These are phyloP conservation scores for Exophiala sp. DNA, from an alignment of 2,329 filamentous ascomycete genomes.

Conservation along the genomic window DNA sequence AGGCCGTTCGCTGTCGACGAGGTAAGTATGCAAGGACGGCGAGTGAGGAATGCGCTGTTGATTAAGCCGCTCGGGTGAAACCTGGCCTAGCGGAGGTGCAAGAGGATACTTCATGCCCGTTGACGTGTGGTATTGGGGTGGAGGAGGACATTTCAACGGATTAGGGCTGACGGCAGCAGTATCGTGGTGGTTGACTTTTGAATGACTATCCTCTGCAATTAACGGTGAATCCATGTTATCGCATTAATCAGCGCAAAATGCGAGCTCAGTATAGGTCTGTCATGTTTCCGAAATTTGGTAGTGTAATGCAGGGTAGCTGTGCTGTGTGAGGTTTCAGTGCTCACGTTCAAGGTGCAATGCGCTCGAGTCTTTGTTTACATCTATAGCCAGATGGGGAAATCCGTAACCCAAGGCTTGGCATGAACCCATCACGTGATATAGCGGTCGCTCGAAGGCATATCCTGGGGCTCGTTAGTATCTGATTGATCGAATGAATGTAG, in stretches of 20 bases:
- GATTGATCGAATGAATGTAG: background rate
- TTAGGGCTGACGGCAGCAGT: conserved; percentile 10
- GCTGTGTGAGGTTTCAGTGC: background rate
- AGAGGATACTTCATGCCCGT: conserved; percentile 9
- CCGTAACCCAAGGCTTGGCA: background rate
- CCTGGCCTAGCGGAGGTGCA: conserved; percentile 36
- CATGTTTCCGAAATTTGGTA: background rate
- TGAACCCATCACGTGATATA: conserved; percentile 1
- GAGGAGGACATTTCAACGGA: conserved; percentile 20
- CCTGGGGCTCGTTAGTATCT: no score
- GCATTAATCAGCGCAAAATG: background rate
- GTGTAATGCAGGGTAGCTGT: background rate
- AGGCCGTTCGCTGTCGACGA: conserved; percentile 25
- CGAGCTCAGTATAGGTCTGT: background rate
- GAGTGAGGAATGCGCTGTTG: conserved; percentile 41
- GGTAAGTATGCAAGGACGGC: conserved; percentile 34
- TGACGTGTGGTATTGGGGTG: conserved; percentile 17
- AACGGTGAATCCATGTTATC: conserved; percentile 10
- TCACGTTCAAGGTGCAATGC: background rate
- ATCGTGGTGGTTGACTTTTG: conserved; percentile 6
- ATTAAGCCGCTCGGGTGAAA: conserved; percentile 47
- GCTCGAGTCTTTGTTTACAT: conserved; percentile 14
- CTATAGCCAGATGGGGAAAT: conserved; percentile 7
- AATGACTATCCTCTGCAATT: conserved; percentile 11
- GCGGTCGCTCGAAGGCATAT: background rate